Conservation (phyloP, 2,329 filamentous ascomycete species). For the Plenodomus biglobosus region DNA sequence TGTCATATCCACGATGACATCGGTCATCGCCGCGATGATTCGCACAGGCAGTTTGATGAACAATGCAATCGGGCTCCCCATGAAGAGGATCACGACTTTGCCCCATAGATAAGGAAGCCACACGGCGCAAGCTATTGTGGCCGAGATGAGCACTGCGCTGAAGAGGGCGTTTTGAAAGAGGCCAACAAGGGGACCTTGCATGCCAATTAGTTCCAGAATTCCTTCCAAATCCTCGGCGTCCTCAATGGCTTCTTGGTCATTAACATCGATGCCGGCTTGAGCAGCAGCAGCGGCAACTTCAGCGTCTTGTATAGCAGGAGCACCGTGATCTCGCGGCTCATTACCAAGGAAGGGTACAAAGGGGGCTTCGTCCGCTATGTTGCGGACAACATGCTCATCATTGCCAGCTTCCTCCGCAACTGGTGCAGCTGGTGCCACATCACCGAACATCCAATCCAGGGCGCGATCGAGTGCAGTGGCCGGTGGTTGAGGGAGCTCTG, state of each 20-base stretch:
- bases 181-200: constrained; percentile 88
- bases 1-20: constrained; percentile 73
- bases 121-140: constrained; percentile 81
- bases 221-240: constrained; percentile 93
- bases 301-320: constrained; percentile 49
- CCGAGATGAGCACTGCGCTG: constrained; percentile 80
- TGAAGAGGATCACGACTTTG: constrained; percentile 75
- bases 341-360: constrained; percentile 58
- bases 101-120: constrained; percentile 93
- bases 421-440: constrained; percentile 41
- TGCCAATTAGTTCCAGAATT: constrained; percentile 91
- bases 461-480: constrained; percentile 33
- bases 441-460: constrained; percentile 54
- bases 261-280: constrained; percentile 67
- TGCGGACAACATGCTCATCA: constrained; percentile 62
- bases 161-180: constrained; percentile 95
- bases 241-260: constrained; percentile 71
- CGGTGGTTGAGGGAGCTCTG: constrained; percentile 15
- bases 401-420: constrained; percentile 41
- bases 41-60: constrained; percentile 69
- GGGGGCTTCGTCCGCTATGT: constrained; percentile 61
- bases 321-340: constrained; percentile 29
- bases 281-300: constrained; percentile 66
- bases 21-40: constrained; percentile 71
- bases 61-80: constrained; percentile 74